Conservation (phyloP, 2,329 filamentous ascomycete species). For the Macrophomina tecta region DNA sequence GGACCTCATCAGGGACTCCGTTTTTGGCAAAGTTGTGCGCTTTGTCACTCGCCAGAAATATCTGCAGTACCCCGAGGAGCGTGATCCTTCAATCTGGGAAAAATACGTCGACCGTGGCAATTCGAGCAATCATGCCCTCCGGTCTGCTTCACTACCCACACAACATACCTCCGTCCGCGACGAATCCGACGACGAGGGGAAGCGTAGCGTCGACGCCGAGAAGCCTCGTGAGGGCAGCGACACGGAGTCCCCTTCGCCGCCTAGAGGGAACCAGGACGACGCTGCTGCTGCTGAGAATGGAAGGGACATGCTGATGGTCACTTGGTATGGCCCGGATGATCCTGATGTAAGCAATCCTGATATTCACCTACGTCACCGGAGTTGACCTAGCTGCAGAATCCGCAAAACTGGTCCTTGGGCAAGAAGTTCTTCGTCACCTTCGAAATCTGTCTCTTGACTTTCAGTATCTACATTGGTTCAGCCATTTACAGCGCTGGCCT, state of each 20-base stretch:
- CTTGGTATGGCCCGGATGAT: conserved; percentile 59
- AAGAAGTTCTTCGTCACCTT: conserved; percentile 55
- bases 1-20: conserved; percentile 53
- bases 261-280: conserved; percentile 47
- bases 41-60: conserved; percentile 45
- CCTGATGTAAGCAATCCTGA: conserved; percentile 37
- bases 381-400: conserved; percentile 43
- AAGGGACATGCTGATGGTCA: conserved; percentile 55
- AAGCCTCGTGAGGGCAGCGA: conserved; percentile 29
- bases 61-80: conserved; percentile 55
- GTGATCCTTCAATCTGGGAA: conserved; percentile 55
- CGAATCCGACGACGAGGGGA: neutral
- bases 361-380: neutral
- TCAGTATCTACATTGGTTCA: conserved; percentile 55
- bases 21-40: conserved; percentile 49
- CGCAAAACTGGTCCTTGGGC: conserved; percentile 52
- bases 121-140: conserved; percentile 50
- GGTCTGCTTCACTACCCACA: neutral
- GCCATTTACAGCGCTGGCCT: conserved; percentile 54
- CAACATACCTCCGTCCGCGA: neutral
- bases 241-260: conserved; percentile 29
- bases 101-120: conserved; percentile 58
- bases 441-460: conserved; percentile 55
- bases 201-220: conserved; percentile 2
- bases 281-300: conserved; percentile 59